phyloP scores from a whole-genome alignment of 169 alveolate genomes.

The Perkinsus chesapeaki region DNA sequence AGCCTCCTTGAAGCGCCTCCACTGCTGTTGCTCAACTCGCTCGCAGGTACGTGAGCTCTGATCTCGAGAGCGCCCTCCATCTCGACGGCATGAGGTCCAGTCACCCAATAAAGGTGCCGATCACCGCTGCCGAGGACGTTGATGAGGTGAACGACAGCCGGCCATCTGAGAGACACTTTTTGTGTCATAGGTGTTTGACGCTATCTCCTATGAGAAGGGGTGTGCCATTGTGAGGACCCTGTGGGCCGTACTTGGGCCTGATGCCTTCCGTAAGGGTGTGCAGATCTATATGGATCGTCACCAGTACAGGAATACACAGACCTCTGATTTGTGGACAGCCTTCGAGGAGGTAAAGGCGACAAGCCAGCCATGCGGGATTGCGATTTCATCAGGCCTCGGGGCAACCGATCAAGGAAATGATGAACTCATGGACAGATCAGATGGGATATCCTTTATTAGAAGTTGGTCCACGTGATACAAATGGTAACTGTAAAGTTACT shows the following conservation, averaged over 20 bases:
- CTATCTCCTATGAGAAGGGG: conserved; percentile 70
- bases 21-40: neutral
- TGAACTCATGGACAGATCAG: conserved; percentile 31
- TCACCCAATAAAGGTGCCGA: conserved; percentile 37
- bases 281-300: conserved; percentile 18
- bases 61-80: conserved; percentile 24
- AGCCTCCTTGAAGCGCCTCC: neutral
- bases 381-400: conserved; percentile 4
- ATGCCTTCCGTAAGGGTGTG: conserved; percentile 26
- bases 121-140: conserved; percentile 22
- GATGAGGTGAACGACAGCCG: neutral
- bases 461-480: neutral
- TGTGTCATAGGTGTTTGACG: conserved; percentile 51
- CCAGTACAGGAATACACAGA: conserved; percentile 21
- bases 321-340: conserved; percentile 24
- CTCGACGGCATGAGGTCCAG: conserved; percentile 25
- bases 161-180: neutral
- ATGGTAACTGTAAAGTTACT: neutral
- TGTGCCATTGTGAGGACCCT: conserved; percentile 58
- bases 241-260: conserved; percentile 43
- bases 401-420: conserved; percentile 28
- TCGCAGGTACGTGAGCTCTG: conserved; percentile 8
- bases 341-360: conserved; percentile 13
- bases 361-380: neutral
- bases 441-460: conserved; percentile 19